Evolutionary conservation across 164 flowering plant species (phyloP).

Genomic region (Magnolia changhungtana): DNA sequence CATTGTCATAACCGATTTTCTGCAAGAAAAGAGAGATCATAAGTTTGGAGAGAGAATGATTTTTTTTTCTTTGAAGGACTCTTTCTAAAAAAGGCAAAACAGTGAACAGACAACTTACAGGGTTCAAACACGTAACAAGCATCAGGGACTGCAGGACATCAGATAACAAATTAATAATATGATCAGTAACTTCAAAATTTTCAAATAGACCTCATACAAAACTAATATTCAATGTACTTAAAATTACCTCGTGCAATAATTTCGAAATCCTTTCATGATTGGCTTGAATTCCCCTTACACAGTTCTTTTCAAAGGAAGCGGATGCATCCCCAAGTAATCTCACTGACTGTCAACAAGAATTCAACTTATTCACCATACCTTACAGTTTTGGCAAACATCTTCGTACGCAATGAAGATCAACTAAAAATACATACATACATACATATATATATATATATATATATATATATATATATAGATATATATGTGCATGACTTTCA

Average conservation of each 20-base stretch:
- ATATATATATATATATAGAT: too few species aligned
- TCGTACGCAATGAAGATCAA: background rate
- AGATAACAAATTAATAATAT: slow-evolving; percentile 3
- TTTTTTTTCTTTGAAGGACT: background rate
- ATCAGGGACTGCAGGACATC: slow-evolving; percentile 83
- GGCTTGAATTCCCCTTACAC: slow-evolving; percentile 91
- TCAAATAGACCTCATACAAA: background rate
- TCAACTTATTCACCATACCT: background rate
- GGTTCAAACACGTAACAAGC: slow-evolving; percentile 96
- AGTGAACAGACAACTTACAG: slow-evolving; percentile 54
- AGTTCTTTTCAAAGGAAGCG: slow-evolving; percentile 93
- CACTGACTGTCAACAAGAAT: slow-evolving; percentile 52
- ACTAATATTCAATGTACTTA: background rate
- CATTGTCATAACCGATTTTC: slow-evolving; percentile 99
- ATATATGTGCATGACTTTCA: background rate
- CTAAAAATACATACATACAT: background rate
- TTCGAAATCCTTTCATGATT: slow-evolving; percentile 83
- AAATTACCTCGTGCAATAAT: slow-evolving; percentile 81
- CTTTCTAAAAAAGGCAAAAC: background rate
- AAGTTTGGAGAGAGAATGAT: slow-evolving; percentile 1
- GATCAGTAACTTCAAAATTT: slow-evolving; percentile 14
- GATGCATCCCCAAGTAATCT: slow-evolving; percentile 97
- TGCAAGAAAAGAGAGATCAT: slow-evolving; percentile 18
- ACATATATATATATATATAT: too few species aligned
- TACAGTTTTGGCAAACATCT: background rate